These are phyloP conservation scores for Annulohypoxylon maeteangense DNA, from an alignment of 495 filamentous ascomycete species.

Conservation along the genomic window DNA sequence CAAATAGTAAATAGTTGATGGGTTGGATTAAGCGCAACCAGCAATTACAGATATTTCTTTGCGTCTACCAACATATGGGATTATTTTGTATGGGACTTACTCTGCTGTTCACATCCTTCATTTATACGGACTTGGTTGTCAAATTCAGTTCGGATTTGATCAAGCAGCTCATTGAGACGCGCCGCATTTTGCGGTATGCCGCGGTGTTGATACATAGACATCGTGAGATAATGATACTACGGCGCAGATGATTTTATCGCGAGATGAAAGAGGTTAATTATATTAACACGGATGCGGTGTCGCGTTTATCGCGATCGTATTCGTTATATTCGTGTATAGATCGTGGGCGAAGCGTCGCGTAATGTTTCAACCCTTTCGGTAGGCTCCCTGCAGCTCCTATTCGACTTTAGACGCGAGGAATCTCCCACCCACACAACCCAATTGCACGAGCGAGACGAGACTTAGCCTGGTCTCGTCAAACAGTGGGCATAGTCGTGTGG, in stretches of 20 bases:
- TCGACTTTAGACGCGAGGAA: conserved; percentile 14
- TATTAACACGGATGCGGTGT: neutral
- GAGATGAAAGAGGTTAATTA: neutral
- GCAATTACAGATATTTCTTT: neutral
- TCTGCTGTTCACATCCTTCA: conserved; percentile 87
- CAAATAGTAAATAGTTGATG: neutral
- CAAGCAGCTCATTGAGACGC: conserved; percentile 89
- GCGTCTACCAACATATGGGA: too few relatives aligned
- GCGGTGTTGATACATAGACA: conserved; percentile 94
- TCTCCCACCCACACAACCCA: conserved; percentile 35
- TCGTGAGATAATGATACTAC: conserved; percentile 43
- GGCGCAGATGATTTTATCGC: conserved; percentile 3
- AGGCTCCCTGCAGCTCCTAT: conserved; percentile 7
- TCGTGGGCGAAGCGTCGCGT: conserved; percentile 5
- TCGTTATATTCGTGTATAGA: neutral
- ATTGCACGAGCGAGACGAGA: conserved; percentile 35
- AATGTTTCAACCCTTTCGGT: neutral
- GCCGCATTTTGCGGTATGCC: conserved; percentile 71
- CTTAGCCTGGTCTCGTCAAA: conserved; percentile 35
- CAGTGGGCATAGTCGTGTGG: conserved; percentile 35
- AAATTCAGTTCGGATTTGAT: conserved; percentile 90
- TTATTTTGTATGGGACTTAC: conserved; percentile 65
- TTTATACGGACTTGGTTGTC: conserved; percentile 79
- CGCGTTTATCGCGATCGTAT: conserved; percentile 12
- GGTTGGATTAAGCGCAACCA: neutral